Evolutionary conservation across 305 asterid genomes (phyloP).

Genomic region (Solanum hybrid): DNA sequence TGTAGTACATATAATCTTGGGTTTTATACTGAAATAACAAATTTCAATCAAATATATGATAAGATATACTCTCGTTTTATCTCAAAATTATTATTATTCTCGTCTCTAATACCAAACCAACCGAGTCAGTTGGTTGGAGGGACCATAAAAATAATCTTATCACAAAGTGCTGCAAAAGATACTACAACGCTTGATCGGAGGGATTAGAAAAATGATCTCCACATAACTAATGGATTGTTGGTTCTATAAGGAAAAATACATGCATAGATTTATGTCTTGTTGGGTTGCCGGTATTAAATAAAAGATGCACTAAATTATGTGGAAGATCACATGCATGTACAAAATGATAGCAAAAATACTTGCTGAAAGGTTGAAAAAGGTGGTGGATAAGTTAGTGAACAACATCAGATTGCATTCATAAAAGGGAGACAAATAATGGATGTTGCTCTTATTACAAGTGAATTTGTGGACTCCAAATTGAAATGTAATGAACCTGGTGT

Average conservation of each 20-base stretch:
- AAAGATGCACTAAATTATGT: background rate
- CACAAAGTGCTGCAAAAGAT: background rate
- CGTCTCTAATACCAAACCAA: background rate
- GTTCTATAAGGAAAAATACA: background rate
- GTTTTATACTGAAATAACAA: background rate
- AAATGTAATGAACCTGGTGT: background rate
- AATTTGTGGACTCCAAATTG: background rate
- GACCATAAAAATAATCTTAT: background rate
- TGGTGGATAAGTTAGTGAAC: background rate
- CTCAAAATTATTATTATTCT: background rate
- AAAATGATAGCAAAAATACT: background rate
- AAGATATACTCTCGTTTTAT: background rate
- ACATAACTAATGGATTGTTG: background rate
- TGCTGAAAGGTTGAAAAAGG: background rate
- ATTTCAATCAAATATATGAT: background rate
- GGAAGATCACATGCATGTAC: background rate
- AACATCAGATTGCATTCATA: background rate
- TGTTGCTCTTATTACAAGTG: background rate
- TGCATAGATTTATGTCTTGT: background rate
- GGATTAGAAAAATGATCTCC: background rate
- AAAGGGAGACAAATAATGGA: background rate
- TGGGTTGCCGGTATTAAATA: background rate
- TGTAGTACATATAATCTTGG: background rate
- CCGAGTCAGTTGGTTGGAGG: background rate
- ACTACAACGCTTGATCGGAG: background rate